Evolutionary conservation across 1,139 yeast species (phyloP), one percentile per base, ranked within the genome.

Genomic region (Entelexis sorbosivorans): DNA sequence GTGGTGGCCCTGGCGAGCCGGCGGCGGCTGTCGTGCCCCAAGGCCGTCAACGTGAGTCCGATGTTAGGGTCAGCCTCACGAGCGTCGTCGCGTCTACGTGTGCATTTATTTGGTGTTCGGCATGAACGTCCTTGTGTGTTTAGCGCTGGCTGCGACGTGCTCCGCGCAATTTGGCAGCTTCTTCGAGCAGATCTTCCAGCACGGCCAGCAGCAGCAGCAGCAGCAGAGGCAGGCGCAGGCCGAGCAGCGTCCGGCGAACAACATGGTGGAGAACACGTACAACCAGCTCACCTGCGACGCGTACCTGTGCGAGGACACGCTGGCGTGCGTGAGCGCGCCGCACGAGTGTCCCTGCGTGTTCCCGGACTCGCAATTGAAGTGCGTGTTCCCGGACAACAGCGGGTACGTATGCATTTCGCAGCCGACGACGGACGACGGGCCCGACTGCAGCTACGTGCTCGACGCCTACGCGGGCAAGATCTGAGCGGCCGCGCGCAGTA

Each of bases 311-410:
- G 83, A 85, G 2, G 95, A 82, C 59, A 87, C 96, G 0, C 72
- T 79, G 46, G 71, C 74, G 10, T 91, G 98, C 68, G 98, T 85
- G 0, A 73, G 74, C 8, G 64, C 68, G 2, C 79, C 88, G 0
- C 63, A 73, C 24, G 81, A 81, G 52, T 91, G 98, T 65, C 96
- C 97, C 1, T 91, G 98, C 65, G 88, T 87, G 10, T 89, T 77
- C 63, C 91, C 95, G 1, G 78, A 79, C 50, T 81, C 95, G 1
- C 96, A 91, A 64, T 64, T 84, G 56, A 81, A 87, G 61, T 91
- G 98, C 65, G 66, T 74, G 7, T 70, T 86, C 49, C 95, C 96
- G 0, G 79, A 77, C 55, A 75, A 78, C 24, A 73, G 76, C 52
- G 70, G 71, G 49, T 82, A 71, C 62, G 73, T 88, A 14, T 91